phyloP scores from a whole-genome alignment of 208 protist species.

The Trypanosoma brucei region DNA sequence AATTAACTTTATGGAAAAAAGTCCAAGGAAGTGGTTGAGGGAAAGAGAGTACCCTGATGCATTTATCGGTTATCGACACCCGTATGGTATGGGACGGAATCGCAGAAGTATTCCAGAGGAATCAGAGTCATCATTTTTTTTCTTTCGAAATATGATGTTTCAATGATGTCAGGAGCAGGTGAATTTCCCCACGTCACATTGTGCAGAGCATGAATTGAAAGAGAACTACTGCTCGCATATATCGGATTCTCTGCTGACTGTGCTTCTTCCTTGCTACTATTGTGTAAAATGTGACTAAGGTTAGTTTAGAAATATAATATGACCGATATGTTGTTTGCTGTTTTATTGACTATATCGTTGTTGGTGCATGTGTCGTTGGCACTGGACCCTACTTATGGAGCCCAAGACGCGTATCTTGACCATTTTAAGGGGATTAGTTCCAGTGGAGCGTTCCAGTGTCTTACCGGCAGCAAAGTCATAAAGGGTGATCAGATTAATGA shows the following conservation, averaged over 20 bases:
- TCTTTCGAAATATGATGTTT: too few relatives aligned
- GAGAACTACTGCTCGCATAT: too few relatives aligned
- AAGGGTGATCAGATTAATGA: constrained; percentile 85
- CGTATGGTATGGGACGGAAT: background rate
- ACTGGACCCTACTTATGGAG: constrained; percentile 22
- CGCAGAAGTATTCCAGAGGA: too few relatives aligned
- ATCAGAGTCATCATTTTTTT: too few relatives aligned
- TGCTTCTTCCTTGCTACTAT: too few relatives aligned
- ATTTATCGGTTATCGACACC: background rate
- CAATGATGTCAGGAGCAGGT: too few relatives aligned
- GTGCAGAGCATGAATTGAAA: too few relatives aligned
- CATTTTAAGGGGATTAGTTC: constrained; percentile 26
- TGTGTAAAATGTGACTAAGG: too few relatives aligned
- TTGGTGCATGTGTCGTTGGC: background rate
- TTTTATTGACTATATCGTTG: constrained; percentile 1
- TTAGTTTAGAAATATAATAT: background rate
- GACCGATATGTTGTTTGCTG: constrained; percentile 1
- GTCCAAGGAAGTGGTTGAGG: background rate
- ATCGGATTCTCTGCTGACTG: too few relatives aligned
- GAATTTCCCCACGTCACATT: too few relatives aligned
- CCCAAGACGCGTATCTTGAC: constrained; percentile 16
- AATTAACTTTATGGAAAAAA: background rate
- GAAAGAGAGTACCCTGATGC: background rate
- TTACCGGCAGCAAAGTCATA: constrained; percentile 43
- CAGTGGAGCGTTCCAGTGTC: constrained; percentile 31